Base-by-base conservation (phyloP, 495 filamentous ascomycete species). In the Penicillium subrubescens region DNA sequence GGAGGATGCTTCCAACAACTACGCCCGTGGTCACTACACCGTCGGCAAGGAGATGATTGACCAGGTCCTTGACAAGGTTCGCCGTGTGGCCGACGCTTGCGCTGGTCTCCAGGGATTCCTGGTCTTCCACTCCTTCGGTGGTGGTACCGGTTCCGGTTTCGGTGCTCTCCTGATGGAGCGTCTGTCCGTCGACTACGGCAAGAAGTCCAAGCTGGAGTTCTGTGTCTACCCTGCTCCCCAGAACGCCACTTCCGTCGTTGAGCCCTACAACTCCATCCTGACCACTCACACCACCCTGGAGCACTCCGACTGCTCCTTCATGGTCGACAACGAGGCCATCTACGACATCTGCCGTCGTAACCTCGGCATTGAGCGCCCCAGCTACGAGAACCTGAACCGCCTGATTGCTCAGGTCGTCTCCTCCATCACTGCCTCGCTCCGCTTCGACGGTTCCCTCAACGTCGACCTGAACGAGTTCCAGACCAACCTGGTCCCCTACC, bases 401-500 rank as follows among this genome's bases (percentile, higher is more conserved):
- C 83, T 99, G 75, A 97, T 99, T 76, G 95, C 95, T 70, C 95
- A 99, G 85, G 95, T 99, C 62, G 95, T 99, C 67, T 97, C 93
- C 53, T 99, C 95, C 63, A 98, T 99, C 81, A 99, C 95, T 63
- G 94, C 95, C 63, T 98, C 95, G 63, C 91, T 99, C 68, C 94
- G 95, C 72, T 99, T 99, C 81, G 95, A 99, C 75, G 95, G 95
- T 68, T 96, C 94, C 64, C 92, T 99, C 68, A 99, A 99, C 83
- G 95, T 99, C 82, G 95, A 99, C 82, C 85, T 99, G 48, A 97
- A 97, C 83, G 95, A 99, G 83, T 99, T 99, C 88, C 95, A 99
- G 88, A 99, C 95, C 80, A 99, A 99, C 83, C 81, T 99, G 75
- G 95, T 99, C 48, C 95, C 95, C 57, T 99, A 97, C 82, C 95